phyloP scores from a whole-genome alignment of 768 basidiomycete species.

The Nidularia sp. region DNA sequence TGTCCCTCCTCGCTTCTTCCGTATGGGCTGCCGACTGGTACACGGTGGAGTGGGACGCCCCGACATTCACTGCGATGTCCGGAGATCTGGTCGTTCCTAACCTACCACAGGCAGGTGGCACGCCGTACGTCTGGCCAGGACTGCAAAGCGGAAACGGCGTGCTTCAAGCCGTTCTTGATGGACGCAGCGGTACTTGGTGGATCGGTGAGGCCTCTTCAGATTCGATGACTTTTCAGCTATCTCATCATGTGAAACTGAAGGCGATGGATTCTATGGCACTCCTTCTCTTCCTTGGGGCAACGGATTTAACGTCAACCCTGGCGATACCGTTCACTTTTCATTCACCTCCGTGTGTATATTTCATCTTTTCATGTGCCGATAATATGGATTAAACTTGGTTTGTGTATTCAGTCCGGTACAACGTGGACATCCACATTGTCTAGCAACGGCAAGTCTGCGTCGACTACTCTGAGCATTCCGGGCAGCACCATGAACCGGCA shows the following conservation, averaged over 20 bases:
- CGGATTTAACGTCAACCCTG: conserved; percentile 21
- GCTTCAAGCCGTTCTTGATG: conserved; percentile 20
- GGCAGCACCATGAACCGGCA: conserved; percentile 21
- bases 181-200: conserved; percentile 21
- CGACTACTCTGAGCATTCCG: conserved; percentile 15
- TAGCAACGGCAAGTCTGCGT: conserved; percentile 15
- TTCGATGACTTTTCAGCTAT: background rate
- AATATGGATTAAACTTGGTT: no score
- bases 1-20: conserved; percentile 5
- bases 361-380: no score
- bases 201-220: conserved; percentile 10
- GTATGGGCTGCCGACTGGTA: conserved; percentile 18
- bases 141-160: conserved; percentile 20
- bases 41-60: conserved; percentile 21
- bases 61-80: conserved; percentile 17
- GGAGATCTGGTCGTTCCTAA: conserved; percentile 19
- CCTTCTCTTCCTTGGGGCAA: conserved; percentile 21
- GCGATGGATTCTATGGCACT: conserved; percentile 21
- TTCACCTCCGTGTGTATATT: conserved; percentile 9
- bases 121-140: conserved; percentile 22
- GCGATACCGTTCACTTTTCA: conserved; percentile 18
- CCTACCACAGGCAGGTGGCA: conserved; percentile 16
- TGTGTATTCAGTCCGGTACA: conserved; percentile 10
- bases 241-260: conserved; percentile 1
- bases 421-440: conserved; percentile 20